Evolutionary conservation across 2,329 filamentous ascomycete genomes (phyloP).

Genomic region (Lachnellula cervina): DNA sequence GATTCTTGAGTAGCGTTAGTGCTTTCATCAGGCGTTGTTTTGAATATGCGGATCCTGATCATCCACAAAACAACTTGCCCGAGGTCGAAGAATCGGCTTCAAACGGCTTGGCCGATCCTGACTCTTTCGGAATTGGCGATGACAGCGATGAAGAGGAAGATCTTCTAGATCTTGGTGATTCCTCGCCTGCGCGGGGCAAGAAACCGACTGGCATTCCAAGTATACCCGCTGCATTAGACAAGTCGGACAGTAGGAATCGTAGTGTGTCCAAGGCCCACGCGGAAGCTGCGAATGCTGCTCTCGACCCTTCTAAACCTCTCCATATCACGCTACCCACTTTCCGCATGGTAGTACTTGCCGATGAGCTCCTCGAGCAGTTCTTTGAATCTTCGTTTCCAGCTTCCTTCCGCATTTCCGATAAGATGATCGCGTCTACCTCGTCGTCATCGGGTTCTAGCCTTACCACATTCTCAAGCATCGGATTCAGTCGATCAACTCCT

Average conservation of each 20-base stretch:
- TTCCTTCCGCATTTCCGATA: slow-evolving; percentile 82
- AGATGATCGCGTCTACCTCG: slow-evolving; percentile 37
- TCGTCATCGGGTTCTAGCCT: slow-evolving; percentile 60
- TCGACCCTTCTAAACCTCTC: slow-evolving; percentile 88
- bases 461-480: slow-evolving; percentile 77
- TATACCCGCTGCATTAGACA: slow-evolving; percentile 15
- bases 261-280: slow-evolving; percentile 60
- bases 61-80: slow-evolving; percentile 53
- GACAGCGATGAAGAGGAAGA: slow-evolving; percentile 59
- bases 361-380: slow-evolving; percentile 93
- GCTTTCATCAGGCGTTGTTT: slow-evolving; percentile 96
- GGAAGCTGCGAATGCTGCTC: slow-evolving; percentile 78
- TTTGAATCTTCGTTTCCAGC: slow-evolving; percentile 94
- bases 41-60: slow-evolving; percentile 93
- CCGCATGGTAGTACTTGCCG: slow-evolving; percentile 95
- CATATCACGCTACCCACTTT: slow-evolving; percentile 97
- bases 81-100: slow-evolving; percentile 30
- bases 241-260: slow-evolving; percentile 18
- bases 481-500: slow-evolving; percentile 45
- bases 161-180: slow-evolving; percentile 54
- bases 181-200: slow-evolving; percentile 37
- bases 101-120: slow-evolving; percentile 34
- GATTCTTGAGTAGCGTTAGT: slow-evolving; percentile 87
- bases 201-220: slow-evolving; percentile 24
- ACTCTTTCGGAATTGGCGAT: slow-evolving; percentile 71